Percentiles rank a stretch among this genome's conserved stretches.
These are phyloP conservation scores for Diplogelasinospora grovesii DNA, from an alignment of 495 filamentous ascomycete genomes.

Conservation along the genomic window DNA sequence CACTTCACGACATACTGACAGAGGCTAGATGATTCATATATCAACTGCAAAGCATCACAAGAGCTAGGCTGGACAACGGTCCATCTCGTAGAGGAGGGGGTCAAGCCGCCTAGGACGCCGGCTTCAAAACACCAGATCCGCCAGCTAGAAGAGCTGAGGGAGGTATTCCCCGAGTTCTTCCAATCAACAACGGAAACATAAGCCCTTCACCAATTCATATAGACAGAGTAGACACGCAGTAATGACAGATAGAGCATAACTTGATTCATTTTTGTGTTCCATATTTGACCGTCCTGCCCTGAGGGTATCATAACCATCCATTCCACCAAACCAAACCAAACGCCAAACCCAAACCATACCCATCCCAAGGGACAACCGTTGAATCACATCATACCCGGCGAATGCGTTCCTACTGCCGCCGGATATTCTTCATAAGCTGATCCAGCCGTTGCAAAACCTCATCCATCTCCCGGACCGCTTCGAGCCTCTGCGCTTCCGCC, in stretches of 20 bases:
- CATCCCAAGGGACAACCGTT: background rate
- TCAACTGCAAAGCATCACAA: conserved; percentile 66
- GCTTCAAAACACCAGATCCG: conserved; percentile 64
- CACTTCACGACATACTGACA: conserved; percentile 8
- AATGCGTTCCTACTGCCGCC: conserved; percentile 42
- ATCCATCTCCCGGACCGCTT: conserved; percentile 66
- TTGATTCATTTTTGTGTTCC: too few relatives aligned
- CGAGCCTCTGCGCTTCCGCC: conserved; percentile 63
- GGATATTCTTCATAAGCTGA: conserved; percentile 52
- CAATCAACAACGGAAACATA: conserved; percentile 26
- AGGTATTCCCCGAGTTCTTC: conserved; percentile 73
- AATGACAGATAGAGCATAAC: too few relatives aligned
- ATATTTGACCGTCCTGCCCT: too few relatives aligned
- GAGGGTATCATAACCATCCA: background rate
- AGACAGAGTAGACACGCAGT: too few relatives aligned
- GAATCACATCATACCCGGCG: background rate
- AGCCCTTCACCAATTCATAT: too few relatives aligned
- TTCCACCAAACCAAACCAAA: background rate
- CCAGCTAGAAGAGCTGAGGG: conserved; percentile 64
- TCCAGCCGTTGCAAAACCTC: conserved; percentile 62
- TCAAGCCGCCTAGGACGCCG: conserved; percentile 49
- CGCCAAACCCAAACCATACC: background rate
- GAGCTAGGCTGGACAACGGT: conserved; percentile 71
- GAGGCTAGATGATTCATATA: conserved; percentile 68
- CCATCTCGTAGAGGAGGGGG: conserved; percentile 72